Percentiles rank a stretch among this genome's conserved stretches.
Conservation (phyloP, 176 grass and related monocot genomes). For the Triticum monococcum region DNA sequence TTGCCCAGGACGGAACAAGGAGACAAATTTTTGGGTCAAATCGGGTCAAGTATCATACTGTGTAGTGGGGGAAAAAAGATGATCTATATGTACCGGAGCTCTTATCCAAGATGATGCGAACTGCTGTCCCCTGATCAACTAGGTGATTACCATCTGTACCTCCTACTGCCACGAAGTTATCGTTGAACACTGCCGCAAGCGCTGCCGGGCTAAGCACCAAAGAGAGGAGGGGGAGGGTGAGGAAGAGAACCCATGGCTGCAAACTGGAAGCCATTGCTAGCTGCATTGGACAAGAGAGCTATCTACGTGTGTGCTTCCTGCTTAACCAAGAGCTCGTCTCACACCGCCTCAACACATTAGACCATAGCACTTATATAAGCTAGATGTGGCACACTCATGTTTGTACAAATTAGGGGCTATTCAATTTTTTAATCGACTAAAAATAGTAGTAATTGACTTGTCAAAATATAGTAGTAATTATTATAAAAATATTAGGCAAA, state of each 20-base stretch:
- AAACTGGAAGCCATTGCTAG: neutral
- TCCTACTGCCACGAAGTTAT: slow-evolving; percentile 53
- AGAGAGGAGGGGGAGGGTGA: neutral
- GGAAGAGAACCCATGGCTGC: neutral
- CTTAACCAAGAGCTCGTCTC: too few species aligned
- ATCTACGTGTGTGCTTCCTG: neutral
- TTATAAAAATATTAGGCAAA: too few species aligned
- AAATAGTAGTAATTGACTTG: neutral
- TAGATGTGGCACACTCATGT: neutral
- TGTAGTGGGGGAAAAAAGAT: neutral
- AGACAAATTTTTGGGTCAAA: neutral
- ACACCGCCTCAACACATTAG: neutral
- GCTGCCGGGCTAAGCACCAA: neutral
- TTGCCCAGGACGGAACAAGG: neutral
- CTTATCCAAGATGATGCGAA: slow-evolving; percentile 54
- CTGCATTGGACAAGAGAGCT: neutral
- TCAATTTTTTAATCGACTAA: neutral
- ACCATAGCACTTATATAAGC: neutral
- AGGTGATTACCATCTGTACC: slow-evolving; percentile 48
- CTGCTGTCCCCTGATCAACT: slow-evolving; percentile 26
- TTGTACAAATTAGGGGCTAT: neutral
- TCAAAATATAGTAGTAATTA: neutral
- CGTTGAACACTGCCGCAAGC: slow-evolving; percentile 27
- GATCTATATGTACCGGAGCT: slow-evolving; percentile 38
- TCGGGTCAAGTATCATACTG: too few species aligned